phyloP scores from a whole-genome alignment of 208 protist species.

The Crithidia acanthocephali region DNA sequence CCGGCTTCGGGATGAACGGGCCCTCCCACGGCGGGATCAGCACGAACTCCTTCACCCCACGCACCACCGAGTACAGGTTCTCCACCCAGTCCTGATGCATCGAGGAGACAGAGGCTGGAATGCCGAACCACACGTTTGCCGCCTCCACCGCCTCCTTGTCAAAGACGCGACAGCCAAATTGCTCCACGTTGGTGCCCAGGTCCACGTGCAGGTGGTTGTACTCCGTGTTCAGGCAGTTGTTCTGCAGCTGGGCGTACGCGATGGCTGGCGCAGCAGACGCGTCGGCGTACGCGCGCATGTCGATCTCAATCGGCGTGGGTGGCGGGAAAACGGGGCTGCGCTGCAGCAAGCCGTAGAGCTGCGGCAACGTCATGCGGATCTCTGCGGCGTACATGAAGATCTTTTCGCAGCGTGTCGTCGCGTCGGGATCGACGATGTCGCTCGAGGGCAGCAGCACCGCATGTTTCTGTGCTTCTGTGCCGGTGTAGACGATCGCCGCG shows the following conservation, averaged over 20 bases:
- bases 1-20: constrained; percentile 80
- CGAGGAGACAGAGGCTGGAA: constrained; percentile 76
- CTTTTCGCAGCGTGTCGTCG: constrained; percentile 40
- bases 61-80: constrained; percentile 92
- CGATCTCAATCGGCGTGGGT: constrained; percentile 47
- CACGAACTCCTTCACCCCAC: constrained; percentile 91
- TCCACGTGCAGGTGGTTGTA: constrained; percentile 78
- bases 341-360: constrained; percentile 76
- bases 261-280: constrained; percentile 35
- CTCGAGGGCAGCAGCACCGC: constrained; percentile 22
- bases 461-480: constrained; percentile 23
- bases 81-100: constrained; percentile 94
- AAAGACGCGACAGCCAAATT: constrained; percentile 76
- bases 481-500: constrained; percentile 26
- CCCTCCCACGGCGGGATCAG: constrained; percentile 90
- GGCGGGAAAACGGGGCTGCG: constrained; percentile 42
- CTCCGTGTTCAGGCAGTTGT: constrained; percentile 88
- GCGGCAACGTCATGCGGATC: constrained; percentile 69
- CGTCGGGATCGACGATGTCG: neutral
- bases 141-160: constrained; percentile 70
- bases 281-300: constrained; percentile 55
- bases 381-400: constrained; percentile 87
- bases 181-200: constrained; percentile 55
- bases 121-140: constrained; percentile 92
- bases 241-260: constrained; percentile 91